Percentiles rank a stretch among this genome's conserved stretches.
These are phyloP conservation scores for Claviceps sp. DNA, from an alignment of 2,329 filamentous ascomycete genomes.

Conservation along the genomic window DNA sequence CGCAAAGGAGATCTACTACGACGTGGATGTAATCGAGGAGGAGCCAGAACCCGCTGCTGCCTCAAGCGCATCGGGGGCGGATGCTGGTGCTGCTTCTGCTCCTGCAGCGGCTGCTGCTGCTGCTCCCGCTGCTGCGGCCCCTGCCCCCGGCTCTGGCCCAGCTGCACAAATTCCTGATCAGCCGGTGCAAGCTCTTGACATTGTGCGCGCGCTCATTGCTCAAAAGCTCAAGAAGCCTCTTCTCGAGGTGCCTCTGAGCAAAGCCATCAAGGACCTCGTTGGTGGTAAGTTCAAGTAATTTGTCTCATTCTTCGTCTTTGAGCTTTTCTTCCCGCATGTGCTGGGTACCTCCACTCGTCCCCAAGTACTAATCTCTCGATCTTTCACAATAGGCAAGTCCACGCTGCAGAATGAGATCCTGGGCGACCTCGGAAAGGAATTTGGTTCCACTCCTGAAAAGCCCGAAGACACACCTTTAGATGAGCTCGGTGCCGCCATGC, in stretches of 20 bases:
- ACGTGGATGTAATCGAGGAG: conserved; percentile 88
- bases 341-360: not conserved
- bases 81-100: conserved; percentile 39
- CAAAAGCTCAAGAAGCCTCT: conserved; percentile 97
- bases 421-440: conserved; percentile 94
- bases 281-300: conserved; percentile 54
- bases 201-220: conserved; percentile 77
- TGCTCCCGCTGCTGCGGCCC: conserved; percentile 40
- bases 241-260: conserved; percentile 77
- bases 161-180: conserved; percentile 76
- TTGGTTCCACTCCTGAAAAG: conserved; percentile 95
- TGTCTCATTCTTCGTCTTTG: no score
- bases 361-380: conserved; percentile 4
- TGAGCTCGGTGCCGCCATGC: conserved; percentile 88
- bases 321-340: not conserved
- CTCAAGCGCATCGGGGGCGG: conserved; percentile 32
- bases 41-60: conserved; percentile 54
- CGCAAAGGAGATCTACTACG: conserved; percentile 98
- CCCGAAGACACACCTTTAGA: conserved; percentile 95
- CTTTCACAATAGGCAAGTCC: conserved; percentile 62
- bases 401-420: conserved; percentile 98
- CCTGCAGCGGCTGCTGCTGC: conserved; percentile 35
- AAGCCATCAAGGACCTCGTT: conserved; percentile 96
- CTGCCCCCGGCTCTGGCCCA: conserved; percentile 65
- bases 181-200: conserved; percentile 78